phyloP scores from a whole-genome alignment of 768 basidiomycete genomes.

The Boletus pseudo-olivaceus region DNA sequence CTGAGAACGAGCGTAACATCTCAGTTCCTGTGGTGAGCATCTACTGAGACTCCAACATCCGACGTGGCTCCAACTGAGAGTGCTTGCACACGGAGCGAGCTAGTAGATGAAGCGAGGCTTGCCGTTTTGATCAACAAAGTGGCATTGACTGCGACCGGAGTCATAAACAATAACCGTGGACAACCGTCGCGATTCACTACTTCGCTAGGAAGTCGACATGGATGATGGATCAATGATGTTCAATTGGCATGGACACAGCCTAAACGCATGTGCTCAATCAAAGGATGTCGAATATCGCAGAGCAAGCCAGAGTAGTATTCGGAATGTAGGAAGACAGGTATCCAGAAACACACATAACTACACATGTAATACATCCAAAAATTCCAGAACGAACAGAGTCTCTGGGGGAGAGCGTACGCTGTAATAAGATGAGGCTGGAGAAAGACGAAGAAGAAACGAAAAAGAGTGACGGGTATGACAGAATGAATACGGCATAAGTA shows the following conservation, averaged over 20 bases:
- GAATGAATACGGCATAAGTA: conserved; percentile 35
- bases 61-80: background rate
- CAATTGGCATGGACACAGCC: background rate
- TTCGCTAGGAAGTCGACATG: background rate
- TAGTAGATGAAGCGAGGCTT: background rate
- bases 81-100: background rate
- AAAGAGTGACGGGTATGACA: conserved; percentile 32
- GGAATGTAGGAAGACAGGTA: conserved; percentile 31
- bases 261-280: background rate
- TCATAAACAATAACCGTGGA: background rate
- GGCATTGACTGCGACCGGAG: background rate
- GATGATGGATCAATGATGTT: background rate
- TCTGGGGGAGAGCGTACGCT: conserved; percentile 19
- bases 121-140: background rate
- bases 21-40: conserved; percentile 2
- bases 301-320: conserved; percentile 9
- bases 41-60: conserved; percentile 22
- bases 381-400: conserved; percentile 29
- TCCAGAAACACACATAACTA: conserved; percentile 38
- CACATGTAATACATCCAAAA: conserved; percentile 34
- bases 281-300: conserved; percentile 6
- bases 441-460: conserved; percentile 4
- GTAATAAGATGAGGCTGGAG: conserved; percentile 14
- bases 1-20: conserved; percentile 21
- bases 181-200: too few species aligned